These are phyloP conservation scores for Neurospora intermedia DNA, from an alignment of 495 filamentous ascomycete genomes.

Conservation along the genomic window DNA sequence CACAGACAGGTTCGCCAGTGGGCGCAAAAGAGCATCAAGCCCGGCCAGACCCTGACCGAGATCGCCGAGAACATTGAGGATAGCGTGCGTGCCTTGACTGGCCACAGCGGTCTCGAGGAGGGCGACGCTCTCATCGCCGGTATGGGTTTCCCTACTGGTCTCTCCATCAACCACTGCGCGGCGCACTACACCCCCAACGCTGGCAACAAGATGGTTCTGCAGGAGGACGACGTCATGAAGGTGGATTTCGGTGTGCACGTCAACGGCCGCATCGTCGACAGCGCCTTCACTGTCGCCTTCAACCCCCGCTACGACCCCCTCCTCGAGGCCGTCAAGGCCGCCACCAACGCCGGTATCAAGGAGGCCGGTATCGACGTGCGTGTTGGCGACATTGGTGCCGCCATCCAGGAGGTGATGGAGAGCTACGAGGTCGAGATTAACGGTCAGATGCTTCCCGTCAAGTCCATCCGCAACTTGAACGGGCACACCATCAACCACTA, in stretches of 20 bases:
- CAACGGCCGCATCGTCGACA: conserved; percentile 85
- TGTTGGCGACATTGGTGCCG: conserved; percentile 62
- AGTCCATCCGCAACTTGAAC: conserved; percentile 78
- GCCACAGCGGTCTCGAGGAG: conserved; percentile 66
- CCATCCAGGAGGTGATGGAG: conserved; percentile 83
- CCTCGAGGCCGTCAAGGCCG: conserved; percentile 69
- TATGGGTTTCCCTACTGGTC: conserved; percentile 80
- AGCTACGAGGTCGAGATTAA: conserved; percentile 75
- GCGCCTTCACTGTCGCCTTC: conserved; percentile 83
- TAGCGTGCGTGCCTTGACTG: conserved; percentile 65
- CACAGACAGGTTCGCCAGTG: conserved; percentile 82
- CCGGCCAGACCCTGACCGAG: conserved; percentile 67
- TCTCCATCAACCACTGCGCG: conserved; percentile 79
- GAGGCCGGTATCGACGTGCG: conserved; percentile 76
- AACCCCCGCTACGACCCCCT: conserved; percentile 79
- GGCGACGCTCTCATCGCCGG: conserved; percentile 72
- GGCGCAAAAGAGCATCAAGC: conserved; percentile 70
- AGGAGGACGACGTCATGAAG: conserved; percentile 82
- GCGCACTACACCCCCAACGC: conserved; percentile 89
- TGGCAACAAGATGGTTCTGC: conserved; percentile 73
- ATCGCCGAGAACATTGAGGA: conserved; percentile 84
- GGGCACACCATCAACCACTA: conserved; percentile 82
- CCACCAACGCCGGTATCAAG: conserved; percentile 78
- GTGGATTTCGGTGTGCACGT: conserved; percentile 89
- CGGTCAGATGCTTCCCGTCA: conserved; percentile 69